Evolutionary conservation across 2,329 filamentous ascomycete genomes (phyloP), one percentile per base, ranked within the genome.

Genomic region (Fusarium tuaranense): DNA sequence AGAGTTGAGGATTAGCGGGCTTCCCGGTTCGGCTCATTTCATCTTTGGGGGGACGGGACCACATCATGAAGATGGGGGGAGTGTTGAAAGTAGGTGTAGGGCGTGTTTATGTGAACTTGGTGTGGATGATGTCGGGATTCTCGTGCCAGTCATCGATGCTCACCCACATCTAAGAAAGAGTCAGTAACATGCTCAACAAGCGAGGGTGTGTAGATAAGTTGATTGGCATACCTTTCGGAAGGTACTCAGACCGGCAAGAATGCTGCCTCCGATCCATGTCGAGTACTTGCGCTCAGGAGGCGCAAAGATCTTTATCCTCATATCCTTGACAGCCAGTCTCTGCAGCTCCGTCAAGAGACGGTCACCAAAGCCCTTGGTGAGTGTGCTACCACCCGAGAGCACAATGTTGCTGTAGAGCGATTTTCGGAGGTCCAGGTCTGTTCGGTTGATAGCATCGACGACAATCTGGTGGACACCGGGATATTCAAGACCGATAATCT

Each of bases 71-170:
- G 63, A 72, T 57, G 61, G 72, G 57, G 44, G 44, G 27, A 62
- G 44, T 70, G 55, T 70, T 70, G 63, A 41, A 58, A 55, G n/a
- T 59, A 41, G 13, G 16, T 20, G 57, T 25, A 61, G 53, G 46
- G 58, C 22, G 51, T 65, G 67, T 55, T 84, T 88, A 98, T 80
- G 95, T 95, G 84, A 98, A 98, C 85, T 98, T 98, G 81, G 95
- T 97, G 85, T 98, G 96, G 82, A 99, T 98, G 80, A 99, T 97
- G 81, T 99, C 96, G 20, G 97, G 97, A 82, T 99, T 98, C 89
- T 99, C 97, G 83, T 99, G 97, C 97, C 97, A 99, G 87, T 99
- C 97, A 82, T 98, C 97, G 82, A 98, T 96, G 85, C 95, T 98
- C 81, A 99, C 97, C 95, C 97, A 98, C 97, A 99, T 99, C 96